A percentile compares a stretch with the other conserved stretches of the same genome.
These are phyloP conservation scores for Cercospora brassicicola DNA, from an alignment of 2,329 filamentous ascomycete genomes.

Conservation along the genomic window DNA sequence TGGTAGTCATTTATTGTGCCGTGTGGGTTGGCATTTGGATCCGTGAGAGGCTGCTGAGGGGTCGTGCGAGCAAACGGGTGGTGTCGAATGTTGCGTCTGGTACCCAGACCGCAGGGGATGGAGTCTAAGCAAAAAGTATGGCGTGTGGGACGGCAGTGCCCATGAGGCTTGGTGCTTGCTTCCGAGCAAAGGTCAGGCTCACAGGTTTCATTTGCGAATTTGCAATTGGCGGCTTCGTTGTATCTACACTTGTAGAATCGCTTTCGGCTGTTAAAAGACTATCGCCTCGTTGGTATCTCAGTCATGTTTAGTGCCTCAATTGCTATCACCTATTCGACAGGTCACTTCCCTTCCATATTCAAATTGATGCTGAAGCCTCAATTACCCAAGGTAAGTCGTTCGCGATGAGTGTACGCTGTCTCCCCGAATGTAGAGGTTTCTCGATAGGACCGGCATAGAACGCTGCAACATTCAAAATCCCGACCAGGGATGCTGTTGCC, in stretches of 20 bases:
- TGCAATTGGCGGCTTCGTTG: neutral
- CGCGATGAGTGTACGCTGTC: neutral
- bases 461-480: neutral
- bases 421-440: neutral
- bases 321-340: neutral
- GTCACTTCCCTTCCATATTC: neutral
- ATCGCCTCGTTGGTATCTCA: neutral
- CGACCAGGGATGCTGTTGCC: neutral
- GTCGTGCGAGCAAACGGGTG: neutral
- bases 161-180: neutral
- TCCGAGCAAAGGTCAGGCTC: neutral
- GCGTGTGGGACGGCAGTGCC: neutral
- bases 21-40: constrained; percentile 17
- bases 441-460: neutral
- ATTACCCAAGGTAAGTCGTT: neutral
- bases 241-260: neutral
- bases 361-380: neutral
- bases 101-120: neutral
- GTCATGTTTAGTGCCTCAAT: neutral
- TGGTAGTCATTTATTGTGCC: constrained; percentile 13
- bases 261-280: neutral
- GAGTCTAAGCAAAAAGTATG: neutral
- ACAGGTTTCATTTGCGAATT: neutral
- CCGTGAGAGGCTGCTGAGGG: neutral
- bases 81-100: neutral